These are phyloP conservation scores for Mortierella claussenii DNA, from an alignment of 192 early-diverging fungal species.

Conservation along the genomic window DNA sequence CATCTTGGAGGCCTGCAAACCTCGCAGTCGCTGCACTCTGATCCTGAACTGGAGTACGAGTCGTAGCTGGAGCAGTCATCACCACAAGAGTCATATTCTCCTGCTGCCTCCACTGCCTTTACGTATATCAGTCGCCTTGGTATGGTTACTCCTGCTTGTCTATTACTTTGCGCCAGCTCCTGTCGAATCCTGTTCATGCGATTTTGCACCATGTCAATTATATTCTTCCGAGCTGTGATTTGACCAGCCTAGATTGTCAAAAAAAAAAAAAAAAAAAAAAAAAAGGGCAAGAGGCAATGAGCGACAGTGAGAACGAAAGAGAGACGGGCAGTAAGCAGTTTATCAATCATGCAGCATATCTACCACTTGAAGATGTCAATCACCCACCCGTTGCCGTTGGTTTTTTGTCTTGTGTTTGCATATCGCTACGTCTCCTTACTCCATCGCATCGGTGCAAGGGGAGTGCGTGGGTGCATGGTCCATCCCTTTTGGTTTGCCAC, in stretches of 20 bases:
- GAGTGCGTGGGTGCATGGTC: slow-evolving; percentile 47
- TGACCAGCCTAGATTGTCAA: slow-evolving; percentile 9
- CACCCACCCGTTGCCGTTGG: not conserved
- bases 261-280: not conserved
- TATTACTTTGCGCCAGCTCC: slow-evolving; percentile 25
- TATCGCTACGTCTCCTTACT: not conserved
- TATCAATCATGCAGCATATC: no score
- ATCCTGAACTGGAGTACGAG: slow-evolving; percentile 43
- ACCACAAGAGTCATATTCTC: slow-evolving; percentile 21
- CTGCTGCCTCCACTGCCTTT: not conserved
- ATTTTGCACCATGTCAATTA: slow-evolving; percentile 38
- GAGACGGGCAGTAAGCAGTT: no score
- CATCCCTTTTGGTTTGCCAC: slow-evolving; percentile 34
- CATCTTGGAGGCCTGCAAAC: slow-evolving; percentile 14
- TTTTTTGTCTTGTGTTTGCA: slow-evolving; percentile 2
- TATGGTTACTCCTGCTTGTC: not conserved
- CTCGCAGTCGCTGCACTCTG: slow-evolving; percentile 50
- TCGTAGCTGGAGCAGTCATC: slow-evolving; percentile 51
- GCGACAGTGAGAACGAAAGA: no score
- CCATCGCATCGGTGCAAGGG: no score
- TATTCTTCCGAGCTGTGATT: slow-evolving; percentile 10
- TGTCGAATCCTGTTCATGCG: slow-evolving; percentile 35
- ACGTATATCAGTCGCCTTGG: slow-evolving; percentile 4
- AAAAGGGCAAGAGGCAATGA: no score
- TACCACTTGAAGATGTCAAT: not conserved